A percentile compares a stretch with the other conserved stretches of the same genome.
These are phyloP conservation scores for Boletales sp. DNA, from an alignment of 768 basidiomycete genomes.

Conservation along the genomic window DNA sequence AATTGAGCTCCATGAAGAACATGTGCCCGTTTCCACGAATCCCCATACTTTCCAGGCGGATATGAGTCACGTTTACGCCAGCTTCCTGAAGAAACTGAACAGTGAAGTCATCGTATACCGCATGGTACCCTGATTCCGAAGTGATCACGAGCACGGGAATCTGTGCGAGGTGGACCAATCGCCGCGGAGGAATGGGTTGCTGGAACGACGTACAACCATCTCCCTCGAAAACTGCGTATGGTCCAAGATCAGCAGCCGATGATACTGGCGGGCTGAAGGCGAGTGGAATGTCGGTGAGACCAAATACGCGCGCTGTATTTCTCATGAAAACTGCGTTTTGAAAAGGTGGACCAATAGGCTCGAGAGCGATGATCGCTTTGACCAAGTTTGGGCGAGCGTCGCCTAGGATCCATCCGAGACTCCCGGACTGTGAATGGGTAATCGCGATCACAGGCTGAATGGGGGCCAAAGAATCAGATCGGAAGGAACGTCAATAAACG, in stretches of 20 bases:
- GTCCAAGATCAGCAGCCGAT: constrained; percentile 36
- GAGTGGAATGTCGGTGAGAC: constrained; percentile 47
- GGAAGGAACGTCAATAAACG: neutral
- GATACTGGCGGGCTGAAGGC: constrained; percentile 40
- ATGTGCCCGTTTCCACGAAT: constrained; percentile 54
- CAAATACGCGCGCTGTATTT: constrained; percentile 39
- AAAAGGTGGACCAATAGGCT: constrained; percentile 52
- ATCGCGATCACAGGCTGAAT: constrained; percentile 43
- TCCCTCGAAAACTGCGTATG: constrained; percentile 22
- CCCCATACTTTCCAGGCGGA: constrained; percentile 39
- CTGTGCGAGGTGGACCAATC: constrained; percentile 38
- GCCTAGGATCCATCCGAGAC: constrained; percentile 46
- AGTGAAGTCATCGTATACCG: constrained; percentile 45
- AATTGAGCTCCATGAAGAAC: constrained; percentile 55
- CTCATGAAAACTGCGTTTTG: constrained; percentile 35
- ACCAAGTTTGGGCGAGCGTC: constrained; percentile 43
- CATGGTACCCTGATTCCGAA: constrained; percentile 48
- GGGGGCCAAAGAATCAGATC: constrained; percentile 1
- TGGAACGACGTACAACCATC: constrained; percentile 38
- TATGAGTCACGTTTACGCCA: constrained; percentile 42
- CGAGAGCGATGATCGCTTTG: constrained; percentile 46
- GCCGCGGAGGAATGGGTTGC: constrained; percentile 41
- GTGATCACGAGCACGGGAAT: constrained; percentile 48
- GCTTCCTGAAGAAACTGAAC: constrained; percentile 42
- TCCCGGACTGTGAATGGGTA: constrained; percentile 51